These are phyloP conservation scores for Aethionema arabicum DNA, from an alignment of 345 rosid species.

Conservation along the genomic window DNA sequence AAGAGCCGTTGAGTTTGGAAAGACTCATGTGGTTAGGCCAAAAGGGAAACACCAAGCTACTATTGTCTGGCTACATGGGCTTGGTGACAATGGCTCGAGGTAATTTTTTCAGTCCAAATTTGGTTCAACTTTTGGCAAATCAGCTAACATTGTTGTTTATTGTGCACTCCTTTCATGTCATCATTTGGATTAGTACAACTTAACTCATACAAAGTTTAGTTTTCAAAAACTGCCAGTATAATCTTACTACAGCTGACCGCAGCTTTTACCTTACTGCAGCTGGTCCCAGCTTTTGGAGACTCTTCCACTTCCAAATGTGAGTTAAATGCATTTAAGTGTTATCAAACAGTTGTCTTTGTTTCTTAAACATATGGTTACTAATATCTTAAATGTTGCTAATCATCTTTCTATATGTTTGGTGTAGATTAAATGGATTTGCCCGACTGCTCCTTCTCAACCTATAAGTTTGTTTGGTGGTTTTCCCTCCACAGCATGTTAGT, in stretches of 20 bases:
- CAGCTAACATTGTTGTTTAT: conserved; percentile 3
- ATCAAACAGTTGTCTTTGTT: not conserved
- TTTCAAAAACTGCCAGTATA: conserved; percentile 7
- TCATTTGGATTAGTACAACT: conserved; percentile 3
- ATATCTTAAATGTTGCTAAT: conserved; percentile 9
- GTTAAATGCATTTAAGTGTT: conserved; percentile 30
- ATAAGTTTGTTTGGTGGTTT: conserved; percentile 89
- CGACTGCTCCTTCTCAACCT: conserved; percentile 95
- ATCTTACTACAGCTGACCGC: not conserved
- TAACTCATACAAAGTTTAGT: not conserved
- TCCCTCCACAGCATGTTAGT: conserved; percentile 96
- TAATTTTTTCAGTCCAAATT: conserved; percentile 31
- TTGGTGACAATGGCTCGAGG: conserved; percentile 96
- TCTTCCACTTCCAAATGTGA: conserved; percentile 92
- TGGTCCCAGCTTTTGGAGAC: conserved; percentile 98
- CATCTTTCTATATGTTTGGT: conserved; percentile 20
- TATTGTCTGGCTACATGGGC: conserved; percentile 96
- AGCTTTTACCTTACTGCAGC: conserved; percentile 51
- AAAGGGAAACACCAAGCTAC: conserved; percentile 98
- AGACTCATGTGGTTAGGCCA: conserved; percentile 90
- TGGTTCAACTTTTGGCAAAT: not conserved
- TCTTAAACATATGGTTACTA: conserved; percentile 1
- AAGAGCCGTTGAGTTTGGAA: conserved; percentile 76
- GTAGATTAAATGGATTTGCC: conserved; percentile 99
- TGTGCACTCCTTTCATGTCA: conserved; percentile 2